Evolutionary conservation across 805 yeast genomes (phyloP), one percentile per base, ranked within the genome.

Genomic region (Pichia ethanolica): DNA sequence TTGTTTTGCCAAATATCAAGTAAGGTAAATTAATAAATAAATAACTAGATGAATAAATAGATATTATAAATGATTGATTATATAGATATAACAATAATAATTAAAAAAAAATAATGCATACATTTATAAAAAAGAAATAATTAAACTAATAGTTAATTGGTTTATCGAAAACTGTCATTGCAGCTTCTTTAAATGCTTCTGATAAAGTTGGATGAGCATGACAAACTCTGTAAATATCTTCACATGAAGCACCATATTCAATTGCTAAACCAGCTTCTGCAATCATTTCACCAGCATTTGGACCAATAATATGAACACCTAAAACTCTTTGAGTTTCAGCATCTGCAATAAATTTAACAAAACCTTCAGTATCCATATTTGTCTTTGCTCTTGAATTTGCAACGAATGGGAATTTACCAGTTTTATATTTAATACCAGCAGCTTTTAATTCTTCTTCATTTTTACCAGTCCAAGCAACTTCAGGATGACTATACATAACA

Each of bases 371-470:
- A 71, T 93, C 99, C 67, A 79, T 71, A 79, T 91, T 93, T 60
- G 99, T 90, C 82, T 93, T 93, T 54, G 99, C 99, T 78, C 99
- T 89, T 47, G 99, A 93, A 82, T 93, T 93, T 62, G 99, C 99
- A 64, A 89, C 78, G 77, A 93, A 93, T 69, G 98, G 96, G 89
- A 91, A 93, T 74, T 93, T 93, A 67, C 99, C 99, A 53, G 86
- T 79, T 71, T 85, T 90, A 81, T 86, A 93, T 61, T 83, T 78
- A 70, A 89, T 81, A 60, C 97, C 97, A 61, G 89, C 89, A 60
- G 79, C 90, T 78, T 56, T 56, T 27, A 56, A 50, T 46, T 56
- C 57, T 47, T 56, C 53, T 45, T 93, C 99, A 65, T 82, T 86
- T 72, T 87, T 87, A 61, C 99, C 99, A 60, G 87, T 96, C 99